Evolutionary conservation across 257 asterid genomes (phyloP).

Genomic region (Przewalskia tangutica): DNA sequence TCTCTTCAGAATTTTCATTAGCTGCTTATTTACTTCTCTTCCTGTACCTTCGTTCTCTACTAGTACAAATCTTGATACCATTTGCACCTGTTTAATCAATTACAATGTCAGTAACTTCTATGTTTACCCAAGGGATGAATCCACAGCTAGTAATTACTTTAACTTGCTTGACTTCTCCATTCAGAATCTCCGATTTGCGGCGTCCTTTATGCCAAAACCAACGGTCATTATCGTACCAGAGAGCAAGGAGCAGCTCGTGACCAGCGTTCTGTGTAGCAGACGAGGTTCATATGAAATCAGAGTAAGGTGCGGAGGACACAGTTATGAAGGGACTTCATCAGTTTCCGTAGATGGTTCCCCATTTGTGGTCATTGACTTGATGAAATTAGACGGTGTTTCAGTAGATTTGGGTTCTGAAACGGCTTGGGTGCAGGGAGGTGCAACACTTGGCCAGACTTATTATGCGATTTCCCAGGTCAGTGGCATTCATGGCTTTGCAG

Average conservation of each 20-base stretch:
- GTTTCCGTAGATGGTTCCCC: conserved; percentile 28
- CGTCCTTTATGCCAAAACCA: conserved; percentile 40
- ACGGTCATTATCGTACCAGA: conserved; percentile 44
- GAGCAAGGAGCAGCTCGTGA: conserved; percentile 37
- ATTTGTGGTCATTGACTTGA: conserved; percentile 55
- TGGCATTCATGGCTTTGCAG: conserved; percentile 38
- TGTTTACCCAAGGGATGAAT: conserved; percentile 17
- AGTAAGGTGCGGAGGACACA: conserved; percentile 73
- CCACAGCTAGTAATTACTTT: conserved; percentile 20
- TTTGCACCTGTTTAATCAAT: conserved; percentile 36
- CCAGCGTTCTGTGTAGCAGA: conserved; percentile 35
- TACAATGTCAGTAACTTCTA: conserved; percentile 39
- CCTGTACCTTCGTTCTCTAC: conserved; percentile 8
- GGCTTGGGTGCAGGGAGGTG: conserved; percentile 72
- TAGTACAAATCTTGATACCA: not conserved
- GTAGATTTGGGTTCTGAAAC: conserved; percentile 27
- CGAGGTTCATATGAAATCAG: conserved; percentile 33
- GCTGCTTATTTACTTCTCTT: conserved; percentile 7
- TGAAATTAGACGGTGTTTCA: conserved; percentile 30
- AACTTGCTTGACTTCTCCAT: conserved; percentile 50
- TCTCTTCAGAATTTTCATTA: not conserved
- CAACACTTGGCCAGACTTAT: conserved; percentile 60
- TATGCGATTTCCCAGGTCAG: conserved; percentile 35
- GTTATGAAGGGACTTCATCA: conserved; percentile 70
- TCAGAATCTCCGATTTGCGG: conserved; percentile 49